Base-by-base conservation (phyloP, 352 stramenopile species). In the Pythium plurisporium region DNA sequence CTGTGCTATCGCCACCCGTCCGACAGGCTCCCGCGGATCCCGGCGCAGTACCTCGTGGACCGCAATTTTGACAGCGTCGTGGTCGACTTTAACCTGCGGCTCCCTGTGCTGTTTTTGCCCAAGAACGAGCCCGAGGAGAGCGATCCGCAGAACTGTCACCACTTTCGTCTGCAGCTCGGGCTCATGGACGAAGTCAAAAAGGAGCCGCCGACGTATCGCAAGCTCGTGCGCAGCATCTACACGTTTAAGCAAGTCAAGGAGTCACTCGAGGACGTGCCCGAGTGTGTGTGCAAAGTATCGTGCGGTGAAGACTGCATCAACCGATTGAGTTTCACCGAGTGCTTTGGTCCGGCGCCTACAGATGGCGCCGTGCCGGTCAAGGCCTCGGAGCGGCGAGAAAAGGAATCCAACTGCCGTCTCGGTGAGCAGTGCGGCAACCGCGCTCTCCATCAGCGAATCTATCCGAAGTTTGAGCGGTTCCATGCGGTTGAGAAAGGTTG, bases 231-330 rank as follows among this genome's bases (percentile, higher is more conserved):
- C 29, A 96, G 76, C 55, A 83, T 91, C 53, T 96, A 94, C 71
- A 91, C 80, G 22, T 96, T 92, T 62, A 96, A 96, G 55, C 80
- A 79, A 51, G 65, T 64, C 14, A 91, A 87, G 48, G 62, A 82
- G 23, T 87, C 77, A 14, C 55, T 94, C 23, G 81, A 93, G 46
- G 86, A 96, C 51, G 65, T 79, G 12, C 82, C 86, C 6, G 73
- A 82, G 69, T 96, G 86, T 60, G 59, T 87, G 4, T 96, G 86
- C 69, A 94, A 73, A 51, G 62, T 73, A 17, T 50, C 41, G 15
- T 98, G 94, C 53, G 87, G 73, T 44, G 91, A 98, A n/a, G 67
- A 96, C 50, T 98, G 94, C 60, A 96, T 97, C 55, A 98, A 98
- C 58, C 82, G 90, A 2, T 55, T 97, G 31, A 91, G 85, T 50